Evolutionary conservation across 2,329 filamentous ascomycete species (phyloP).

Genomic region (Ophiosphaerella herpotricha): DNA sequence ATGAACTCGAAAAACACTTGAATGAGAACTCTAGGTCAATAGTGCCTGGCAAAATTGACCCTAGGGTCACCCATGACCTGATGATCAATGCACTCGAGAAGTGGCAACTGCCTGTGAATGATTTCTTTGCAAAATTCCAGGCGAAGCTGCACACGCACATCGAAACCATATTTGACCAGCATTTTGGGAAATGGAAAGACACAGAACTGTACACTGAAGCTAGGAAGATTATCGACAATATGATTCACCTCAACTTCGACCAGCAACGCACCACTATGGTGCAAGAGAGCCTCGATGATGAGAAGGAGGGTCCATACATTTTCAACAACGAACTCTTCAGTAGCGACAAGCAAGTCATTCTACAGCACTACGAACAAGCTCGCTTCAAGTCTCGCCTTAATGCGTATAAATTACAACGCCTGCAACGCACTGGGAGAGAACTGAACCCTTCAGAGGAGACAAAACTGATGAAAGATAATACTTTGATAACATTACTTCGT

Average conservation of each 20-base stretch:
- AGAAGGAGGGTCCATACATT: constrained; percentile 45
- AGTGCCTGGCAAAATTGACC: constrained; percentile 43
- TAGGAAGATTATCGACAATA: constrained; percentile 23
- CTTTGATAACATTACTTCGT: constrained; percentile 47
- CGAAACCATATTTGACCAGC: constrained; percentile 26
- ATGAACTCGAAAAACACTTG: constrained; percentile 33
- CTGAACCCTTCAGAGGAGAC: constrained; percentile 29
- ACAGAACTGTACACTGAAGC: constrained; percentile 37
- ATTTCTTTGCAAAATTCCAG: constrained; percentile 32
- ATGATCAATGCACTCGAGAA: constrained; percentile 29
- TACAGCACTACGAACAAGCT: constrained; percentile 25
- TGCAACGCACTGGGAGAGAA: constrained; percentile 16
- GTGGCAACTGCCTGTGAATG: constrained; percentile 34
- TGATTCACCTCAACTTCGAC: constrained; percentile 32
- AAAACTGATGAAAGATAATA: constrained; percentile 29
- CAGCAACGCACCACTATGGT: constrained; percentile 31
- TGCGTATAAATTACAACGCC: constrained; percentile 30
- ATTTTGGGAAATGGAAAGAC: constrained; percentile 33
- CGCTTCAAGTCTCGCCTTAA: constrained; percentile 33
- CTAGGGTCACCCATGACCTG: constrained; percentile 39
- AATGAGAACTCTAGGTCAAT: constrained; percentile 29
- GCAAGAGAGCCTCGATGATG: constrained; percentile 32
- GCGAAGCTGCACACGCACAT: constrained; percentile 17
- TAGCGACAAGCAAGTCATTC: constrained; percentile 15
- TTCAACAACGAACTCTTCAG: constrained; percentile 28